Base-by-base conservation (phyloP, 192 early-diverging fungal genomes). In the Coemansia sp. region DNA sequence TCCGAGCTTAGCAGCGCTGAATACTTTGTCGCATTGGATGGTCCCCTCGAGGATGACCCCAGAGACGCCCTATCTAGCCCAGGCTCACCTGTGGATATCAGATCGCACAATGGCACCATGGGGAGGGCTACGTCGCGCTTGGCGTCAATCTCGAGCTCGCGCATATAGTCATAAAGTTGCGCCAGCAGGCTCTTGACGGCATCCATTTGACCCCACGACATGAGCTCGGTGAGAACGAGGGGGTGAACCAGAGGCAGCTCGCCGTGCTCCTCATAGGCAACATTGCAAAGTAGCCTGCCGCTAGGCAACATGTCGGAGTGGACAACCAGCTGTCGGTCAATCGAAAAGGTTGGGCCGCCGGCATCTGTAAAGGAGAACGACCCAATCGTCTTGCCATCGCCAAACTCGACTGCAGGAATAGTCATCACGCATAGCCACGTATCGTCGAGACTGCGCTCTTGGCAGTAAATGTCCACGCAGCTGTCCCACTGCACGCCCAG, bases 401-500 rank as follows among this genome's bases (percentile, higher is more conserved):
- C 80, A 74, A 70, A 77, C 11, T 83, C 75, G 0, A 61, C 28
- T 33, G 72, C 67, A 0, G 33, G 35, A 36, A 83, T 74, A 13
- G 67, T 77, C 26, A 63, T 62, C 23, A 70, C 67, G 21, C 67
- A 65, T 28, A 59, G 42, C 80, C 80, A 83, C 5, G 75, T 57
- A 10, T 70, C 65, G 58, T 73, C 71, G n/a, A 77, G 62, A 43
- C 73, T 71, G 53, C 80, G 71, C 45, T 77, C 75, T 63, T 83
- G 80, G 43, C 74, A 77, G 58, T 77, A 83, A 31, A 83, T 65
- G 23, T 74, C 80, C 14, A 83, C 67, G 21, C 63, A 62, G 50
- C 74, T 72, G 45, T 71, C 71, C 80, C 80, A 83, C 50, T 77
- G 80, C 26, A 83, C 71, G 18, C 80, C 80, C 10, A 83, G 63